A percentile compares a stretch with the other conserved stretches of the same genome.
phyloP scores from a whole-genome alignment of 2,329 filamentous ascomycete species.

The Cladosporium sp. region DNA sequence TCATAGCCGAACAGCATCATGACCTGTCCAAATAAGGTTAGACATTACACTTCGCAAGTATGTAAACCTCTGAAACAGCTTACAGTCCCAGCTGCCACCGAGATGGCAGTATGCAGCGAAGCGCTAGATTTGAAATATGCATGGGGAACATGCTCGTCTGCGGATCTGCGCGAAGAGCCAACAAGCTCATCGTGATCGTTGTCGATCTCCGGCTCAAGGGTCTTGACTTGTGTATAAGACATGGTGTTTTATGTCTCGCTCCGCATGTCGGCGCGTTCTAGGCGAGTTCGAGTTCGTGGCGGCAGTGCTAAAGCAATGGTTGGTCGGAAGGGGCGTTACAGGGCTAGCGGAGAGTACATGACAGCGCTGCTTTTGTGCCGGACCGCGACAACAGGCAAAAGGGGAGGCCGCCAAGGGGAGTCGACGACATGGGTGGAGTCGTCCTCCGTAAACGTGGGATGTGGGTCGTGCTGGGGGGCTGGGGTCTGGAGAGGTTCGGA shows the following conservation, averaged over 20 bases:
- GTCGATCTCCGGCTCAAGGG: conserved; percentile 85
- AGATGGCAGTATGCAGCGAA: conserved; percentile 29
- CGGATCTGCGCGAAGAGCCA: conserved; percentile 76
- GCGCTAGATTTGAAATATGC: conserved; percentile 22
- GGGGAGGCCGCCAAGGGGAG: conserved; percentile 14
- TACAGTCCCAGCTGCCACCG: conserved; percentile 28
- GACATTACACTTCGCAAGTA: neutral
- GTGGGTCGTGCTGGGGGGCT: conserved; percentile 1
- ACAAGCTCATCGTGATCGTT: conserved; percentile 96
- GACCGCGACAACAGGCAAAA: conserved; percentile 11
- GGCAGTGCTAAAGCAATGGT: conserved; percentile 11
- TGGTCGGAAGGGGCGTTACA: conserved; percentile 14
- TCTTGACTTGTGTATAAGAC: conserved; percentile 79
- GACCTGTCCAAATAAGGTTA: neutral
- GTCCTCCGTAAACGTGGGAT: conserved; percentile 4
- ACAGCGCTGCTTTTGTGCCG: conserved; percentile 12
- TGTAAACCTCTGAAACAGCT: neutral
- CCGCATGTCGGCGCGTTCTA: conserved; percentile 10
- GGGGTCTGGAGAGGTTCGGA: conserved; percentile 3
- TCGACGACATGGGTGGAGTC: conserved; percentile 14
- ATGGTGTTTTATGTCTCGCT: conserved; percentile 69
- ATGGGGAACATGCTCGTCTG: conserved; percentile 15
- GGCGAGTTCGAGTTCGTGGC: neutral
- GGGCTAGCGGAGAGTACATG: conserved; percentile 6
- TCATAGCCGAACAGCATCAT: conserved; percentile 34